phyloP scores from a whole-genome alignment of 1,139 yeast genomes.

The Yarrowia galli region DNA sequence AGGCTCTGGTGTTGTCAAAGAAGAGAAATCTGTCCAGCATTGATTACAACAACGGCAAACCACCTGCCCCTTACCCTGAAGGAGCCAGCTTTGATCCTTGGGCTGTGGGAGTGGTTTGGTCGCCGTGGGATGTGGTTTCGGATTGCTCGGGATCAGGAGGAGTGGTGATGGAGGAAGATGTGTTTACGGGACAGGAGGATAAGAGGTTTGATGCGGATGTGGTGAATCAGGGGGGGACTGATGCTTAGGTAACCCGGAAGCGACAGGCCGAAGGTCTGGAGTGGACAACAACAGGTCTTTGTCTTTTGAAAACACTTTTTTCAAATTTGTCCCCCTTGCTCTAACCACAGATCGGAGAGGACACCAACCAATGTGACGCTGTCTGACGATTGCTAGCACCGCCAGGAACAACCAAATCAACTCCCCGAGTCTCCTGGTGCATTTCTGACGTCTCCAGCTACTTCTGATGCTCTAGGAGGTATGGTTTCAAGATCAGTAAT shows the following conservation, averaged over 20 bases:
- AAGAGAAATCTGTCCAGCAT: slow-evolving; percentile 5
- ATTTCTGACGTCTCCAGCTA: too few relatives aligned
- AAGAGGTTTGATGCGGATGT: not conserved
- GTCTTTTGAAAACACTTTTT: too few relatives aligned
- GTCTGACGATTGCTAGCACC: too few relatives aligned
- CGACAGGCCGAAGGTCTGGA: too few relatives aligned
- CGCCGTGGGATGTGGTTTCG: slow-evolving; percentile 14
- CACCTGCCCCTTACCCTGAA: slow-evolving; percentile 5
- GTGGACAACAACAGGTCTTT: too few relatives aligned
- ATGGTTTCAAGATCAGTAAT: too few relatives aligned
- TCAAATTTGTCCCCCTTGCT: too few relatives aligned
- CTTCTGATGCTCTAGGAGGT: too few relatives aligned
- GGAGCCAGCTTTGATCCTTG: slow-evolving; percentile 29
- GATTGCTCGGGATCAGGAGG: slow-evolving; percentile 31
- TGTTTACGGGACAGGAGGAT: slow-evolving; percentile 2
- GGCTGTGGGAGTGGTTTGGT: slow-evolving; percentile 16
- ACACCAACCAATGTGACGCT: too few relatives aligned
- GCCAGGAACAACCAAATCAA: too few relatives aligned
- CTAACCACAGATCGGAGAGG: too few relatives aligned
- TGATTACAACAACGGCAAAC: slow-evolving; percentile 7
- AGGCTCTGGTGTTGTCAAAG: slow-evolving; percentile 15
- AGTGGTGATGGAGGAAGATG: slow-evolving; percentile 14
- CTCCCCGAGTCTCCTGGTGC: too few relatives aligned
- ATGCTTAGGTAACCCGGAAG: not conserved
- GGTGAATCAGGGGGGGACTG: slow-evolving; percentile 8